phyloP scores from a whole-genome alignment of 1,139 yeast species.

The Kluyveromyces sp. region DNA sequence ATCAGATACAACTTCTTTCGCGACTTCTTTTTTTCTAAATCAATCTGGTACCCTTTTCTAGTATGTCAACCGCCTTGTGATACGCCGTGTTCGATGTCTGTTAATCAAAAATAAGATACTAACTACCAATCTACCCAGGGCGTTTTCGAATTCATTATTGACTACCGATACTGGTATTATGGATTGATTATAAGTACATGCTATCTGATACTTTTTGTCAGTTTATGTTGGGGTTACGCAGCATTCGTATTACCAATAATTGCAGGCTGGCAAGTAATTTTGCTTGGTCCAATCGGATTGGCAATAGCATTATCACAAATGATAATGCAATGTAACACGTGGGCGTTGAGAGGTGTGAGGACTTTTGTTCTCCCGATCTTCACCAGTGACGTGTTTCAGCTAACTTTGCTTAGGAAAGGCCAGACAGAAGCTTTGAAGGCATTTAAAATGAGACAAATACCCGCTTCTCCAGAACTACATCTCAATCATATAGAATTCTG shows the following conservation, averaged over 20 bases:
- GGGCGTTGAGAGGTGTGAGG: constrained; percentile 9
- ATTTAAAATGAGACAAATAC: constrained; percentile 7
- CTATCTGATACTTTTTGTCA: constrained; percentile 5
- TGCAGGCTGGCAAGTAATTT: constrained; percentile 7
- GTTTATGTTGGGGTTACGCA: constrained; percentile 4
- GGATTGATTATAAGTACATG: constrained; percentile 2
- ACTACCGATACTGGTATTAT: constrained; percentile 8
- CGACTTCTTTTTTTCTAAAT: constrained; percentile 5
- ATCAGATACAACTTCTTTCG: constrained; percentile 4
- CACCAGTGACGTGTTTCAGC: constrained; percentile 7
- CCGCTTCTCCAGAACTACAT: constrained; percentile 6
- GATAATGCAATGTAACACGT: constrained; percentile 10
- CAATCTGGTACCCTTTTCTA: constrained; percentile 6
- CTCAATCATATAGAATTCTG: constrained; percentile 9
- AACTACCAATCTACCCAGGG: no score
- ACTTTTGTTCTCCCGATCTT: constrained; percentile 7
- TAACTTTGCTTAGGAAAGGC: constrained; percentile 7
- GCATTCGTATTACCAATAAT: constrained; percentile 8
- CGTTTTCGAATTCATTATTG: constrained; percentile 3
- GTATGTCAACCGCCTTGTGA: constrained; percentile 1
- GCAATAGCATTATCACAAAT: constrained; percentile 11
- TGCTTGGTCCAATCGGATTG: constrained; percentile 14
- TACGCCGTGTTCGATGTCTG: no score
- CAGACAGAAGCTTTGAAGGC: constrained; percentile 1
- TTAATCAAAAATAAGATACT: no score